Evolutionary conservation across 2,329 filamentous ascomycete species (phyloP), one percentile per base, ranked within the genome.

Genomic region (Fonsecaea nubica): DNA sequence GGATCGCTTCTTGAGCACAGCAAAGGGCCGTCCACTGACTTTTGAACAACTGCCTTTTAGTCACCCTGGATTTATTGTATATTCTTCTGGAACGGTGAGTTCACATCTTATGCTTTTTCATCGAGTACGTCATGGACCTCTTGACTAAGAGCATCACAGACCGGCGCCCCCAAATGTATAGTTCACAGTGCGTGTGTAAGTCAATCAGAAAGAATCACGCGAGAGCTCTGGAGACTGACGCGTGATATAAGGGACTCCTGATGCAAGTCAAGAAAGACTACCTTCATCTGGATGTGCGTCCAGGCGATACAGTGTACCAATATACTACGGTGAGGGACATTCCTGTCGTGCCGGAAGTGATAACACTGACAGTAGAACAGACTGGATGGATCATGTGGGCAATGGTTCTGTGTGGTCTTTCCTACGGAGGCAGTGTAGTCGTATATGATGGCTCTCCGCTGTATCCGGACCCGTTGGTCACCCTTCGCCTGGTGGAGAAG

Each of bases 401-500:
- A 8, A 50, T 82, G 2, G 85, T 84, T 42, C 80, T 91, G 0
- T 81, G 82, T 12, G 80, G 82, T 3, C 80, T 93, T 4, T 72
- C 89, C 0, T 79, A 82, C 45, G 90, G 91, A 5, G 81, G 83
- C 0, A 83, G 86, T 4, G 80, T 84, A 0, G 78, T 95, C 0
- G 80, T 94, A 13, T 95, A 95, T 75, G 92, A 96, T 74, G 92
- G 92, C 2, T 92, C 89, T 7, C 92, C 92, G 0, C 92, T 95
- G 76, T 79, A 87, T 50, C 92, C 92, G 0, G 87, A 91, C 68
- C 79, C 86, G 1, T 82, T 80, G 15, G 82, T 86, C 2, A 87
- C 92, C 71, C 79, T 92, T 30, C 83, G 84, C 64, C 80, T 92
- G 10, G 78, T 88, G n/a, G 85, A 82, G n/a, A 80, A 88, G 68